Percentiles rank a stretch among this genome's conserved stretches.
phyloP scores from a whole-genome alignment of 192 early-diverging fungal species.

The Spizellomyces sp. region DNA sequence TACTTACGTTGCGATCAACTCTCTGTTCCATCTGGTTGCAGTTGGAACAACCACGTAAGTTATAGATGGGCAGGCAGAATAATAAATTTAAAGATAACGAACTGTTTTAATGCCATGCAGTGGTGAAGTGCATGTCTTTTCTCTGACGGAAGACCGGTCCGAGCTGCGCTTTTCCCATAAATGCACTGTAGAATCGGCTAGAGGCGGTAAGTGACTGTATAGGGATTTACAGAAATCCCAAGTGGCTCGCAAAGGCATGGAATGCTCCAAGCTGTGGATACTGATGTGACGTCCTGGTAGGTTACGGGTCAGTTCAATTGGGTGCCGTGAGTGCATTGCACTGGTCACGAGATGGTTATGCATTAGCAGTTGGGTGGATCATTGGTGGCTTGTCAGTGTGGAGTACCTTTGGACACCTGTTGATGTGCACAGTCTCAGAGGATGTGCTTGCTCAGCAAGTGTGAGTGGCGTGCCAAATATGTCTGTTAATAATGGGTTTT shows the following conservation, averaged over 20 bases:
- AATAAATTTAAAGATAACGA: neutral
- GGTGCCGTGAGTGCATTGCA: slow-evolving; percentile 54
- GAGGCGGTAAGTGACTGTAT: slow-evolving; percentile 3
- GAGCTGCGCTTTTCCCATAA: slow-evolving; percentile 55
- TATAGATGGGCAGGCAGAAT: too few species aligned
- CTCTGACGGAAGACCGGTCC: slow-evolving; percentile 48
- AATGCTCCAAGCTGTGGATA: too few species aligned
- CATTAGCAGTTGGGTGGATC: slow-evolving; percentile 69
- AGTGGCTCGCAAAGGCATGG: neutral
- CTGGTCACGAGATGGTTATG: slow-evolving; percentile 76
- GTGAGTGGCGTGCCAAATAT: too few species aligned
- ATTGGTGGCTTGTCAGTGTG: slow-evolving; percentile 71
- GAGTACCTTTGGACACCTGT: slow-evolving; percentile 74
- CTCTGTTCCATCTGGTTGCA: slow-evolving; percentile 68
- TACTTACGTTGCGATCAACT: slow-evolving; percentile 68
- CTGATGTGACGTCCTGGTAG: neutral
- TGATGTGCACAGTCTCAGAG: slow-evolving; percentile 60
- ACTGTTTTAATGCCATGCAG: slow-evolving; percentile 22
- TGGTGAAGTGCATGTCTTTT: slow-evolving; percentile 56
- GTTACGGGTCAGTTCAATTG: slow-evolving; percentile 21
- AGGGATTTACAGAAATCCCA: neutral
- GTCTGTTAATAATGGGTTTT: too few species aligned
- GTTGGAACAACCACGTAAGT: slow-evolving; percentile 51
- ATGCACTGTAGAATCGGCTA: slow-evolving; percentile 1
- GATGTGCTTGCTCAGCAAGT: slow-evolving; percentile 26